Base-by-base conservation (phyloP, 2,329 filamentous ascomycete genomes). In the Claviceps maximensis region DNA sequence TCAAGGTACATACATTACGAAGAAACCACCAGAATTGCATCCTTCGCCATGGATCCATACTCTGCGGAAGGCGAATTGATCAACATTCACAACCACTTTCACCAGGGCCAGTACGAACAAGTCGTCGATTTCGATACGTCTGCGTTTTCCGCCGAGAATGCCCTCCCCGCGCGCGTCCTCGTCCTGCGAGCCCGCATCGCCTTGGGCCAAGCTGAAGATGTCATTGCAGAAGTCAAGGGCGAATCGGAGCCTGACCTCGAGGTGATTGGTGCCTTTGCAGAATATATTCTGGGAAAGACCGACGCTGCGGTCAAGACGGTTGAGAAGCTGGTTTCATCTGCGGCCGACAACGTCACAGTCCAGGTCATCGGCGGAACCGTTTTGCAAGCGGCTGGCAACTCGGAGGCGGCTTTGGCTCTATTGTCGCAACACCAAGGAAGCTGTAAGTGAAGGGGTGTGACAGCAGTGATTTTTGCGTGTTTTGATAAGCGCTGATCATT, bases 101-200 rank as follows among this genome's bases (percentile, higher is more conserved):
- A 84, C 68, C 80, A 84, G 69, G 89, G 87, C 65, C 90, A 95
- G 75, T 95, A 88, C 77, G 79, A 87, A 65, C 77, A 84, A 65
- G 90, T 94, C 58, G 70, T 94, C 69, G 85, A 93, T 72, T 95
- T 89, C 71, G 86, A 94, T 69, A 85, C 83, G 45, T 82, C 85
- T 6, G 76, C 83, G 55, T 85, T 97, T 64, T 93, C 87, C 46
- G 61, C 83, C 58, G 82, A 86, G 62, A 96, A 96, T 72, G 76
- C 77, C 47, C 76, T 89, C 15, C 81, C 88, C 44, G 86, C 87
- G 42, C 83, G 83, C 54, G 73, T 95, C 46, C 80, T 97, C 53
- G 77, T 85, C 66, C 81, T 91, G 58, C 87, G 93, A 66, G 83
- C 91, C 45, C 85, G 84, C 65, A 82, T 95, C 63, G 89, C 89